A percentile compares a stretch with the other conserved stretches of the same genome.
Conservation (phyloP, 306 rosid genomes). For the Rubus idaeus region DNA sequence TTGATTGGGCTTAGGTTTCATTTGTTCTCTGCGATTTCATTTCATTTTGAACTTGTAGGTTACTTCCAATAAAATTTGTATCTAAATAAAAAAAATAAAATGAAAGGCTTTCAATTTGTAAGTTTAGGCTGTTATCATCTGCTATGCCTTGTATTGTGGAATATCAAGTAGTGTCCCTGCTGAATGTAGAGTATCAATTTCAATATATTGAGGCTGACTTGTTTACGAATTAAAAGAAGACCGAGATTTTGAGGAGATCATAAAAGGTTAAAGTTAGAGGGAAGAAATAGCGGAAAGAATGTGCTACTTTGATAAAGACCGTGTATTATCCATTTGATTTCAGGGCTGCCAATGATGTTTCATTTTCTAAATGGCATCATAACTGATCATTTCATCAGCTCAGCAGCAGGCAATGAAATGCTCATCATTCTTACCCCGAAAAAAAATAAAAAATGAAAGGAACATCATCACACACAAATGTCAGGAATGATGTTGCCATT, state of each 20-base stretch:
- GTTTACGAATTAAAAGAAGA: no score
- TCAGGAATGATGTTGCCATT: conserved; percentile 3
- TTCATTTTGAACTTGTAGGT: neutral
- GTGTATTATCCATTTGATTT: neutral
- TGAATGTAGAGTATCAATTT: neutral
- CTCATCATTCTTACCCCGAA: no score
- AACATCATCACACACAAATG: conserved; percentile 40
- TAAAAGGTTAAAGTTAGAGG: neutral
- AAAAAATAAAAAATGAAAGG: conserved; percentile 2
- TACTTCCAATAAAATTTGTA: neutral
- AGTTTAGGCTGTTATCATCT: neutral
- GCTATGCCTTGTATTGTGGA: neutral
- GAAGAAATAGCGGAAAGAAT: neutral
- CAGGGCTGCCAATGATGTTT: neutral
- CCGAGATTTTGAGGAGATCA: neutral
- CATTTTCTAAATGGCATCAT: neutral
- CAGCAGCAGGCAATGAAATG: conserved; percentile 23
- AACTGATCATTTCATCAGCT: neutral
- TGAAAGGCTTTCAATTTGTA: neutral
- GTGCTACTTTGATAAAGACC: neutral
- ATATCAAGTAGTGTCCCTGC: neutral
- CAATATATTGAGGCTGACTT: neutral
- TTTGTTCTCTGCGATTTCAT: neutral
- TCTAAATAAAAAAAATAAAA: neutral
- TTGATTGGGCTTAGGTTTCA: neutral